Conservation (phyloP, 2,329 filamentous ascomycete species). For the Nigrograna mackinnonii region DNA sequence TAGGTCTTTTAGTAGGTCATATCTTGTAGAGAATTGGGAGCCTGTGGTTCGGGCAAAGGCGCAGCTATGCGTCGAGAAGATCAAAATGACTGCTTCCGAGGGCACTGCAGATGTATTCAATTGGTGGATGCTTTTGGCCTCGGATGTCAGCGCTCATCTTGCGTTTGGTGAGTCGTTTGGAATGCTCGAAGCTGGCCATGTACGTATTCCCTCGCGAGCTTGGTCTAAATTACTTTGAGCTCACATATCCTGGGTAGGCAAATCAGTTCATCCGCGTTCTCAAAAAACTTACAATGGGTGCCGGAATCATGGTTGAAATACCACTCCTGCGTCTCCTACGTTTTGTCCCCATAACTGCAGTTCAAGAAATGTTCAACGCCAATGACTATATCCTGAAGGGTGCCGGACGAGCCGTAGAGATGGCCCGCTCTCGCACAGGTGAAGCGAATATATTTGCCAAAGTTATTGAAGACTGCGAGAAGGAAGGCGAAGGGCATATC, state of each 20-base stretch:
- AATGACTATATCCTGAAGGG: conserved; percentile 35
- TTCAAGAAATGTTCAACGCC: conserved; percentile 40
- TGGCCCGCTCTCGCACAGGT: conserved; percentile 29
- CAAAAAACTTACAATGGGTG: conserved; percentile 38
- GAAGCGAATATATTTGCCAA: conserved; percentile 38
- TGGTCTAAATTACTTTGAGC: not conserved
- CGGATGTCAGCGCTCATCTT: conserved; percentile 42
- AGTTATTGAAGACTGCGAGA: conserved; percentile 33
- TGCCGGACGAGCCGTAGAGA: conserved; percentile 32
- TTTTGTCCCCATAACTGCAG: conserved; percentile 27
- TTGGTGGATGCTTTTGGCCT: conserved; percentile 45
- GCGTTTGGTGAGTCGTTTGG: conserved; percentile 45
- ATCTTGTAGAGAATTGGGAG: conserved; percentile 42
- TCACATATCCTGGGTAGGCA: conserved; percentile 19
- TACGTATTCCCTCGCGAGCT: conserved; percentile 18
- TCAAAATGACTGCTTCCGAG: conserved; percentile 22
- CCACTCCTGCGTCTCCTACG: conserved; percentile 37
- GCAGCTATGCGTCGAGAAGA: conserved; percentile 33
- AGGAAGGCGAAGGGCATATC: conserved; percentile 29
- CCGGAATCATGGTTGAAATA: conserved; percentile 41
- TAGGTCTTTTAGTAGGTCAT: conserved; percentile 38
- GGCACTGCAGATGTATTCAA: conserved; percentile 39
- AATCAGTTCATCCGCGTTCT: conserved; percentile 42
- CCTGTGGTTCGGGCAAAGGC: conserved; percentile 34
- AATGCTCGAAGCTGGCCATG: conserved; percentile 42